Evolutionary conservation across 495 filamentous ascomycete species (phyloP).

Genomic region (Trichoderma erinaceum): DNA sequence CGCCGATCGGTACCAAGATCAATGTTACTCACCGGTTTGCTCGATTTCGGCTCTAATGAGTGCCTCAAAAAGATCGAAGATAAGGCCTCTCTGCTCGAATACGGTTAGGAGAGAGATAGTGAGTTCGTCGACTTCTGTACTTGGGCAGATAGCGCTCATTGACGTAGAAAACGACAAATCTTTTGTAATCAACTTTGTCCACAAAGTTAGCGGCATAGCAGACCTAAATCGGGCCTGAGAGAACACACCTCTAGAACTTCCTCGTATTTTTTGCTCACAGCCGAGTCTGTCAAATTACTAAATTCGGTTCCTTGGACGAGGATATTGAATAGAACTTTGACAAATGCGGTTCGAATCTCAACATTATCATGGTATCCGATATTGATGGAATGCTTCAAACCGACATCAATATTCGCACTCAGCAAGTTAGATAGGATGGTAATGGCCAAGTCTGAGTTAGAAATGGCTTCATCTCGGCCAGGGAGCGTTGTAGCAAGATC

Average conservation of each 20-base stretch:
- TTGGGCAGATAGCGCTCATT: slow-evolving; percentile 57
- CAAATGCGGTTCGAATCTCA: slow-evolving; percentile 60
- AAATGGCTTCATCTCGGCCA: slow-evolving; percentile 39
- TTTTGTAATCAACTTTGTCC: slow-evolving; percentile 47
- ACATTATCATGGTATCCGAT: slow-evolving; percentile 63
- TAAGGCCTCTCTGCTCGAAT: slow-evolving; percentile 56
- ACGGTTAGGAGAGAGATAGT: slow-evolving; percentile 59
- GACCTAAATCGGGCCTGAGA: background rate
- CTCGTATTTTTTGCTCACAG: slow-evolving; percentile 60
- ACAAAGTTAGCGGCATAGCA: slow-evolving; percentile 8
- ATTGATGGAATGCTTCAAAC: slow-evolving; percentile 56
- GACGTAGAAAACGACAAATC: slow-evolving; percentile 55
- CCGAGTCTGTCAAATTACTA: slow-evolving; percentile 55
- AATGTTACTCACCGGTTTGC: slow-evolving; percentile 43
- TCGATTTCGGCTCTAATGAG: slow-evolving; percentile 60
- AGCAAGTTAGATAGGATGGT: slow-evolving; percentile 59
- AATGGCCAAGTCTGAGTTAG: slow-evolving; percentile 54
- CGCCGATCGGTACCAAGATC: background rate
- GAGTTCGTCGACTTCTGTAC: slow-evolving; percentile 58
- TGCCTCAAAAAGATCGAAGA: slow-evolving; percentile 54
- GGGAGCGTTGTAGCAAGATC: slow-evolving; percentile 33
- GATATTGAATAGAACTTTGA: slow-evolving; percentile 61
- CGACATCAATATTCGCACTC: slow-evolving; percentile 63
- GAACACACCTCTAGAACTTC: slow-evolving; percentile 48
- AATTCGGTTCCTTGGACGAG: slow-evolving; percentile 62